These are phyloP conservation scores for Metarhizium rileyi DNA, from an alignment of 2,329 filamentous ascomycete genomes.

Conservation along the genomic window DNA sequence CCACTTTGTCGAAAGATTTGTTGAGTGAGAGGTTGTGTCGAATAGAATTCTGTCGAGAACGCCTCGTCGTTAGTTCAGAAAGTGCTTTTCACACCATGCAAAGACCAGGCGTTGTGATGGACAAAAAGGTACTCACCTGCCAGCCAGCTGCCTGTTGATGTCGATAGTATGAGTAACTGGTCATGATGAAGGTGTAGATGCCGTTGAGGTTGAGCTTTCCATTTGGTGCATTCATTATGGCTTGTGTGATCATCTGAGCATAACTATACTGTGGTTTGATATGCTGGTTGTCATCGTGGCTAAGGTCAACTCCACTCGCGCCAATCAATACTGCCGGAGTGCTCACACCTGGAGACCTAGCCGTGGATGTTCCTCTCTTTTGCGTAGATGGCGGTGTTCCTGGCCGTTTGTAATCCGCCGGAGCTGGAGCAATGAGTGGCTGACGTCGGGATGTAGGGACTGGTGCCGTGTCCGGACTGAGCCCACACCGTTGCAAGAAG, in stretches of 20 bases:
- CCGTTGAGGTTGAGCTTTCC: conserved; percentile 84
- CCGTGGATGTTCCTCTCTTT: conserved; percentile 12
- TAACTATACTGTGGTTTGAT: conserved; percentile 96
- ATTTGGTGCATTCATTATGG: conserved; percentile 77
- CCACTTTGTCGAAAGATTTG: conserved; percentile 88
- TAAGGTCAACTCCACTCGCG: conserved; percentile 59
- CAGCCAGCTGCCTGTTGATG: conserved; percentile 69
- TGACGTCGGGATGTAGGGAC: conserved; percentile 23
- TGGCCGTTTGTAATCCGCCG: conserved; percentile 49
- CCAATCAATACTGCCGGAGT: conserved; percentile 28
- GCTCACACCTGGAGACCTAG: conserved; percentile 23
- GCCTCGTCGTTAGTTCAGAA: neutral
- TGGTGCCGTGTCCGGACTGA: conserved; percentile 26
- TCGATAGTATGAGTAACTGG: conserved; percentile 87
- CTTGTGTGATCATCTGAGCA: conserved; percentile 92
- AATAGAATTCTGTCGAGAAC: conserved; percentile 68
- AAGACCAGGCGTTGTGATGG: neutral
- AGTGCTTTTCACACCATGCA: neutral
- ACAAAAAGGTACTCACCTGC: conserved; percentile 55
- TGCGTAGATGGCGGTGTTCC: conserved; percentile 47
- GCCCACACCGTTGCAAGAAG: conserved; percentile 60
- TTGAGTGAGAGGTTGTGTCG: conserved; percentile 93
- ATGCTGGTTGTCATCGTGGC: conserved; percentile 74
- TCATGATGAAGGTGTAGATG: conserved; percentile 90
- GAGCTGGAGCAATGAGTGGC: conserved; percentile 47